Conservation (phyloP, 2,329 filamentous ascomycete genomes). For the Penicillium rolfsii region DNA sequence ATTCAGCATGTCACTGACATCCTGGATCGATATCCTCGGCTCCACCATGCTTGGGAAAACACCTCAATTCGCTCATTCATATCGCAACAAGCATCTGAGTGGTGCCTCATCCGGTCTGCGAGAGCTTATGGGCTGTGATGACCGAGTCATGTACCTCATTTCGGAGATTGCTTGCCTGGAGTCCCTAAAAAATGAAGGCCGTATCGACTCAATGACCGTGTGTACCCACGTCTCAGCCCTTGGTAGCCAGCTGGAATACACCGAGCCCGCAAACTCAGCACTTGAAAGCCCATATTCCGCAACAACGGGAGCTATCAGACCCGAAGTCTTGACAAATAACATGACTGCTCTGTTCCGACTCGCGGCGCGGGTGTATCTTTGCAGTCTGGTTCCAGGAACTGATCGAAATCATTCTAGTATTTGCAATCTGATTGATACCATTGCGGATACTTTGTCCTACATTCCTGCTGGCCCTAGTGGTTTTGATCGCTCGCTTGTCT, state of each 20-base stretch:
- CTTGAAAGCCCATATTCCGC: slow-evolving; percentile 60
- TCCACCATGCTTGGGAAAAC: slow-evolving; percentile 87
- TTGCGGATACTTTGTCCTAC: slow-evolving; percentile 74
- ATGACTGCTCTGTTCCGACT: slow-evolving; percentile 90
- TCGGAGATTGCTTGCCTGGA: slow-evolving; percentile 97
- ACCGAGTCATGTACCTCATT: slow-evolving; percentile 96
- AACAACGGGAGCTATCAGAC: slow-evolving; percentile 72
- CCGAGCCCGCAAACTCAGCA: slow-evolving; percentile 68
- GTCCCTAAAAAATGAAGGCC: slow-evolving; percentile 78
- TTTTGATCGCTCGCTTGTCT: slow-evolving; percentile 87
- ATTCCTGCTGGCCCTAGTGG: slow-evolving; percentile 81
- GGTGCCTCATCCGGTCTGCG: slow-evolving; percentile 71
- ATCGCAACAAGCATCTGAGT: slow-evolving; percentile 84
- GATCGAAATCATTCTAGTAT: slow-evolving; percentile 74
- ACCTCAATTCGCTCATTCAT: slow-evolving; percentile 90
- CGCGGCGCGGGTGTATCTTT: slow-evolving; percentile 94
- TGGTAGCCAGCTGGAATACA: slow-evolving; percentile 81
- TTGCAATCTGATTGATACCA: slow-evolving; percentile 74
- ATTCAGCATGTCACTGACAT: slow-evolving; percentile 87
- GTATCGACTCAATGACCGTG: slow-evolving; percentile 77
- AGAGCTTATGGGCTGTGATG: slow-evolving; percentile 96
- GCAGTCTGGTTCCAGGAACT: slow-evolving; percentile 89
- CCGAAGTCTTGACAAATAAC: slow-evolving; percentile 82
- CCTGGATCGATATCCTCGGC: slow-evolving; percentile 97
- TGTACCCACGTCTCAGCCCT: slow-evolving; percentile 90